phyloP scores from a whole-genome alignment of 352 stramenopile genomes.

The Phytophthora cactorum region DNA sequence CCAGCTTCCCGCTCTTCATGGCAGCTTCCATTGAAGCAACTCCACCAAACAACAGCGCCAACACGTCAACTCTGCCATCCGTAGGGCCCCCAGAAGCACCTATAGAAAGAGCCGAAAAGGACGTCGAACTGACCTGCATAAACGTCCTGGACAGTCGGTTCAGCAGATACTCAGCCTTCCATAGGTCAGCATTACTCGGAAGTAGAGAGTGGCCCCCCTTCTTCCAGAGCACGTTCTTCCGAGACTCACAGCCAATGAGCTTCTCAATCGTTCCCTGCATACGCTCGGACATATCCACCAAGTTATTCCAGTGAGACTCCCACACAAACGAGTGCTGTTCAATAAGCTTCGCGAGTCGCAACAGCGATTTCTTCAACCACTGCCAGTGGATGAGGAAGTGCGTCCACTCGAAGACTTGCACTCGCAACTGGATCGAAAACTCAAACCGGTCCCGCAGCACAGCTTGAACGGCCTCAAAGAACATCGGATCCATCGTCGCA shows the following conservation, averaged over 20 bases:
- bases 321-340: conserved; percentile 23
- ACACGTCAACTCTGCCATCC: conserved; percentile 66
- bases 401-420: conserved; percentile 68
- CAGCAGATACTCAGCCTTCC: conserved; percentile 75
- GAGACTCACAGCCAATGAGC: conserved; percentile 64
- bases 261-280: conserved; percentile 76
- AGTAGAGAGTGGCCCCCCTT: conserved; percentile 86
- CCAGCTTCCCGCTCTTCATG: conserved; percentile 78
- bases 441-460: conserved; percentile 72
- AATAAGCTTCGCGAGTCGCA: conserved; percentile 37
- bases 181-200: conserved; percentile 65
- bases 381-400: conserved; percentile 88
- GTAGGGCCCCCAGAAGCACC: conserved; percentile 10
- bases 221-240: conserved; percentile 94
- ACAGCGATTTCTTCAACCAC: conserved; percentile 71
- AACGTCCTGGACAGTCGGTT: conserved; percentile 69
- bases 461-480: conserved; percentile 42
- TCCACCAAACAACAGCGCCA: conserved; percentile 79
- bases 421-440: conserved; percentile 78
- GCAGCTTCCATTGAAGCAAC: conserved; percentile 76
- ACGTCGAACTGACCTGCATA: conserved; percentile 54
- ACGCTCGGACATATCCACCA: conserved; percentile 76
- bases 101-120: conserved; percentile 32
- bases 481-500: conserved; percentile 5
- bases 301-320: conserved; percentile 44